Percentiles rank a stretch among this genome's conserved stretches.
phyloP scores from a whole-genome alignment of 208 protist species.

The Trypanosoma cruzi region DNA sequence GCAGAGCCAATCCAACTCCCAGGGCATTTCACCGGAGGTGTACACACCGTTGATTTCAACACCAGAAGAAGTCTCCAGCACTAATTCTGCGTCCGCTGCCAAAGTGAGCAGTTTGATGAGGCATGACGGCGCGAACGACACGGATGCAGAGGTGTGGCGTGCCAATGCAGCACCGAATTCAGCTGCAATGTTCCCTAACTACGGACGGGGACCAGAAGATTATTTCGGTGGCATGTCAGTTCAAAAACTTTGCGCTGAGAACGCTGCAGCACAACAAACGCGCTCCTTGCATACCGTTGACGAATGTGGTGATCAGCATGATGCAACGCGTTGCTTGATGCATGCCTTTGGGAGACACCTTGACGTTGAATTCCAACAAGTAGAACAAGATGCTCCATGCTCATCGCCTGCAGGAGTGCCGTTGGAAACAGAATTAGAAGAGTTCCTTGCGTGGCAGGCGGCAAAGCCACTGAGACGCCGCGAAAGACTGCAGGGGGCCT shows the following conservation, averaged over 20 bases:
- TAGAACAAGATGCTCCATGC: neutral
- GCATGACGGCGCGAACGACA: neutral
- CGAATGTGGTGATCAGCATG: neutral
- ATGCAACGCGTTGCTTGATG: constrained; percentile 13
- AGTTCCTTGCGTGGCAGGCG: constrained; percentile 21
- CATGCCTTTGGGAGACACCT: constrained; percentile 15
- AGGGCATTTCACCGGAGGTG: constrained; percentile 19
- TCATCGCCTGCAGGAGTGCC: neutral
- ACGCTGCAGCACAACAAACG: neutral
- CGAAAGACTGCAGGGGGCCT: neutral
- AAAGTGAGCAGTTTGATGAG: neutral
- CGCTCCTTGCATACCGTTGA: neutral
- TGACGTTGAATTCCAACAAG: neutral
- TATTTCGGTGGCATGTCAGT: neutral
- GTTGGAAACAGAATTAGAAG: constrained; percentile 19
- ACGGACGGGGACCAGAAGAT: neutral
- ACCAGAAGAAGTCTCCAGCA: neutral
- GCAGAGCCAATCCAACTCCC: constrained; percentile 10
- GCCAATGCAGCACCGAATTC: neutral
- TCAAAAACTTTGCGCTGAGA: neutral
- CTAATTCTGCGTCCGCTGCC: neutral
- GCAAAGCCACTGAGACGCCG: constrained; percentile 2
- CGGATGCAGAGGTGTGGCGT: neutral
- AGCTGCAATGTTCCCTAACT: neutral
- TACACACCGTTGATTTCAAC: constrained; percentile 4